Conservation (phyloP, 306 rosid species). For the Cucurbita ficifolia region DNA sequence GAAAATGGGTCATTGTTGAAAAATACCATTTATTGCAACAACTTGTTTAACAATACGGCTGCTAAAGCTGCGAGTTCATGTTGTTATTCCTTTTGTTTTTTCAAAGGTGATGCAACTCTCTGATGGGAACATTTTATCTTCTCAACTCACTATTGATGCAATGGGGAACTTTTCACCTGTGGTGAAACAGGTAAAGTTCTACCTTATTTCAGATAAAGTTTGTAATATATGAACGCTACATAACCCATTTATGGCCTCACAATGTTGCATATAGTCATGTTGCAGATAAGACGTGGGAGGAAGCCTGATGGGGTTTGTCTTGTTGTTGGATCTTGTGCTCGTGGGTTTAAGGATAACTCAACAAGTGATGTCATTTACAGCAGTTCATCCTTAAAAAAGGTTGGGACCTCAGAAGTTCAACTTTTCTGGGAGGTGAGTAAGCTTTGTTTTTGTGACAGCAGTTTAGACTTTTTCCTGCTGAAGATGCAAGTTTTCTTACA, state of each 20-base stretch:
- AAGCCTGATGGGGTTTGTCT: constrained; percentile 93
- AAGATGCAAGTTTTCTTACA: constrained; percentile 13
- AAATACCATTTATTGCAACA: not conserved
- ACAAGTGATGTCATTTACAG: constrained; percentile 76
- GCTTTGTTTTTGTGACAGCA: constrained; percentile 3
- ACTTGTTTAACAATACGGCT: not conserved
- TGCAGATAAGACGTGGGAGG: constrained; percentile 67
- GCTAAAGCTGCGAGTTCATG: not conserved
- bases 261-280: constrained; percentile 12
- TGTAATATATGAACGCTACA: not conserved
- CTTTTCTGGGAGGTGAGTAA: constrained; percentile 85
- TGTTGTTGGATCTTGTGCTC: constrained; percentile 90
- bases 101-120: constrained; percentile 48
- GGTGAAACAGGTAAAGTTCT: constrained; percentile 57
- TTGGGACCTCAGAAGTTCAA: constrained; percentile 64
- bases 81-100: constrained; percentile 6
- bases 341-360: constrained; percentile 52
- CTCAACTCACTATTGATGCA: constrained; percentile 75
- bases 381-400: constrained; percentile 53
- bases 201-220: not conserved
- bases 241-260: constrained; percentile 10
- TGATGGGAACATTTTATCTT: constrained; percentile 49
- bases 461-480: not conserved
- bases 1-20: not conserved
- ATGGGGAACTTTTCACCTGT: constrained; percentile 97